Base-by-base conservation (phyloP, 2,329 filamentous ascomycete genomes). In the Calonectria henricotiae region DNA sequence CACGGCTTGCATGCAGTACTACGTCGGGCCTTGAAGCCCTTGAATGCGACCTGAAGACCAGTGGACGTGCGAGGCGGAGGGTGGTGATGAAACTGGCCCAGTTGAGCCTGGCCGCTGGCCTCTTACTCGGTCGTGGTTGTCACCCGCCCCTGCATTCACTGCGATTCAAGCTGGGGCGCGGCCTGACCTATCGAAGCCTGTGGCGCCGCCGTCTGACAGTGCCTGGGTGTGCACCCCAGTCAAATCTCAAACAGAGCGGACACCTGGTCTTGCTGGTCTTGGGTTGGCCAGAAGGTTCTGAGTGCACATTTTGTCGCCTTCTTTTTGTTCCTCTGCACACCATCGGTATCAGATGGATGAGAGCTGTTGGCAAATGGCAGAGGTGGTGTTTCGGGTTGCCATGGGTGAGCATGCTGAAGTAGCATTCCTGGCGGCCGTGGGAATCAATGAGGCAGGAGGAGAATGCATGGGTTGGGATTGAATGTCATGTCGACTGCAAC, bases 211-310 rank as follows among this genome's bases (percentile, higher is more conserved):
- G 37, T 67, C 58, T 44, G 55, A 41, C 60, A 76, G 64, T 51
- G 44, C 44, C 15, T 30, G 20, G 6, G 23, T 35, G 32, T 46
- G 25, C 64, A 66, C 72, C 70, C 75, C 70, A 65, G 75, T 71
- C 67, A 51, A 71, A 76, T 55, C 74, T 77, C 72, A 76, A 77
- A 77, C 75, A 72, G 54, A 60, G 20, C 67, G 64, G 62, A 46
- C 62, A 47, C 66, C 32, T 12, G 66, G 63, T 60, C 66, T 54
- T 30, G 47, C 27, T 30, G 27, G 27, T 30, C 27, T 7, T 30
- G 27, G 27, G 65, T 44, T 37, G 39, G 58, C 41, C 20, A 35
- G 44, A 58, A 58, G 51, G 35, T 39, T 58, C 37, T 58, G 51
- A 37, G 35, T 58, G 51, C 51, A 32, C 32, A 25, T 17, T 15